Evolutionary conservation across 2,329 filamentous ascomycete species (phyloP).

Genomic region (Zelopaecilomyces penicillatus): DNA sequence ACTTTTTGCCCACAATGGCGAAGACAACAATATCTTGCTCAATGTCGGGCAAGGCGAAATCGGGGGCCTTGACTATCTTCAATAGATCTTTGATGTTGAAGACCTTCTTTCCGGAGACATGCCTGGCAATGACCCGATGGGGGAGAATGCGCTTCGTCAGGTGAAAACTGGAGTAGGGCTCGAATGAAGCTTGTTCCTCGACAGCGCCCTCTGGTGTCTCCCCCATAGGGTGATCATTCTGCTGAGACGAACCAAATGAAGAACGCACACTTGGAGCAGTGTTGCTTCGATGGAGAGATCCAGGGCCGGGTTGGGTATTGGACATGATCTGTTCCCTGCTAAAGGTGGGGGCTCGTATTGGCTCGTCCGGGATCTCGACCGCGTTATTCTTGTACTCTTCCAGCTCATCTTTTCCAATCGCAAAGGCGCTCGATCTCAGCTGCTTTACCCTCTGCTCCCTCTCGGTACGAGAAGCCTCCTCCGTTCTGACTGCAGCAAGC

Average conservation of each 20-base stretch:
- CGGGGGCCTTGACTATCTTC: conserved; percentile 70
- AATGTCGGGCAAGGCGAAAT: conserved; percentile 71
- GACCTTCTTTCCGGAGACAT: conserved; percentile 67
- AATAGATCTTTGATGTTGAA: conserved; percentile 75
- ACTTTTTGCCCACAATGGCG: conserved; percentile 81
- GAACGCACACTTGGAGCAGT: conserved; percentile 27
- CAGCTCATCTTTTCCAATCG: conserved; percentile 49
- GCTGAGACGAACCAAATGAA: conserved; percentile 5
- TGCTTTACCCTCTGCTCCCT: conserved; percentile 44
- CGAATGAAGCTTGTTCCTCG: conserved; percentile 50
- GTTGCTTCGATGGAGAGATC: conserved; percentile 34
- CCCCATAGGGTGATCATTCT: conserved; percentile 12
- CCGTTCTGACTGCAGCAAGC: conserved; percentile 59
- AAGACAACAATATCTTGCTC: conserved; percentile 88
- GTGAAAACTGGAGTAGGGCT: conserved; percentile 79
- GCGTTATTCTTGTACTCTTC: conserved; percentile 51
- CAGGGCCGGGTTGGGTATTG: conserved; percentile 14
- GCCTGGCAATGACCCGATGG: conserved; percentile 70
- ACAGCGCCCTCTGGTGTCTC: conserved; percentile 14
- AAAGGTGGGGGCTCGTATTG: conserved; percentile 42
- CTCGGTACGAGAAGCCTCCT: conserved; percentile 44
- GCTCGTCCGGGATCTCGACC: conserved; percentile 43
- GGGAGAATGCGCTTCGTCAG: conserved; percentile 76
- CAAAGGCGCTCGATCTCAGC: conserved; percentile 47
- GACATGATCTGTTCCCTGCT: conserved; percentile 55